phyloP scores from a whole-genome alignment of 2,329 filamentous ascomycete genomes.

The Aspergillus versicolor region DNA sequence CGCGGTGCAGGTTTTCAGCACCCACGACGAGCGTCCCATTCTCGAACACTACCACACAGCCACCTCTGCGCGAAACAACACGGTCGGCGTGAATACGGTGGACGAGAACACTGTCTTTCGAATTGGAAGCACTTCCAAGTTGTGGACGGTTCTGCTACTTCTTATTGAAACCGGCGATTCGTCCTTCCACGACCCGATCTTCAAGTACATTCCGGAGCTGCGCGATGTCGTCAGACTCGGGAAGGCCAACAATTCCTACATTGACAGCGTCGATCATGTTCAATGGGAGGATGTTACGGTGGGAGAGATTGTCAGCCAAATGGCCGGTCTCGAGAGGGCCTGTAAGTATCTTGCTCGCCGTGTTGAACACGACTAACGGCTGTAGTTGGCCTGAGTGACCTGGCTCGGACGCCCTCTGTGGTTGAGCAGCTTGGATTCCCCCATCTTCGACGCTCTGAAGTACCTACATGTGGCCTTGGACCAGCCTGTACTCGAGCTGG shows the following conservation, averaged over 20 bases:
- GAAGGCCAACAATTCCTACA: neutral
- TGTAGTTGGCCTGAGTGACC: slow-evolving; percentile 7
- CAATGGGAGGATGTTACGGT: slow-evolving; percentile 39
- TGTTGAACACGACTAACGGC: neutral
- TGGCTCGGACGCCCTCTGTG: neutral
- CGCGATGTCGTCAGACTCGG: neutral
- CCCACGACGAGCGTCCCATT: slow-evolving; percentile 23
- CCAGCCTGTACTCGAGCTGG: neutral
- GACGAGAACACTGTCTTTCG: slow-evolving; percentile 46
- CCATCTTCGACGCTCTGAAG: neutral
- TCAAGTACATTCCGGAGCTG: slow-evolving; percentile 28
- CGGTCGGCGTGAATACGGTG: slow-evolving; percentile 35
- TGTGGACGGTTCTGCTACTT: slow-evolving; percentile 41
- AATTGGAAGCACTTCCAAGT: slow-evolving; percentile 45
- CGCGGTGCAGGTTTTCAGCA: slow-evolving; percentile 42
- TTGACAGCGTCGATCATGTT: slow-evolving; percentile 20
- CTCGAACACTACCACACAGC: slow-evolving; percentile 34
- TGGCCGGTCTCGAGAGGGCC: slow-evolving; percentile 38
- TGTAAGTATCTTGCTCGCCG: slow-evolving; percentile 24
- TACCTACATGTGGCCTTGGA: neutral
- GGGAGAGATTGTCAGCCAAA: slow-evolving; percentile 38
- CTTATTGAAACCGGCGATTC: slow-evolving; percentile 27
- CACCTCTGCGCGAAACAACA: slow-evolving; percentile 24
- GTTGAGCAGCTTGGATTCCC: neutral
- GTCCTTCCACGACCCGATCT: slow-evolving; percentile 22